phyloP scores from a whole-genome alignment of 495 filamentous ascomycete species.

The Extremus antarcticus region DNA sequence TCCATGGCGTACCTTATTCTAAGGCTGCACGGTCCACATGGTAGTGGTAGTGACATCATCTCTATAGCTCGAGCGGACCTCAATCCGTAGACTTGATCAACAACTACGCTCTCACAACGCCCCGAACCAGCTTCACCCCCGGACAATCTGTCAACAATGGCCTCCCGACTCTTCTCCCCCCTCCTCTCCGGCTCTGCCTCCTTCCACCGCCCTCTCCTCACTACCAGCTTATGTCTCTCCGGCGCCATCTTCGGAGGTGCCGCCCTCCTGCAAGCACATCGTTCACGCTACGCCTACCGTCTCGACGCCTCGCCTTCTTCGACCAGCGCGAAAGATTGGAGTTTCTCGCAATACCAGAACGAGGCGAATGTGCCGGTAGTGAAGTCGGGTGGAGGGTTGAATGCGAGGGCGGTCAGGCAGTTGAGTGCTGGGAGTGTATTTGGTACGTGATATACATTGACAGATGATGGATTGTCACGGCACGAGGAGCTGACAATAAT shows the following conservation, averaged over 20 bases:
- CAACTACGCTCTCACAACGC: no score
- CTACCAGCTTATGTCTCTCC: constrained; percentile 15
- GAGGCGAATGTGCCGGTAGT: constrained; percentile 22
- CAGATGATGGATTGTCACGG: background rate
- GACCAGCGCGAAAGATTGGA: constrained; percentile 19
- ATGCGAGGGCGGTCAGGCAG: constrained; percentile 21
- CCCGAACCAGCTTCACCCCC: background rate
- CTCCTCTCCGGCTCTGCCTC: constrained; percentile 16
- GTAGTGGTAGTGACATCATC: background rate
- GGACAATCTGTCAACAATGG: constrained; percentile 11
- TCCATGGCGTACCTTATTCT: background rate
- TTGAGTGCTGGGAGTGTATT: constrained; percentile 25
- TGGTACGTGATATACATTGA: constrained; percentile 12
- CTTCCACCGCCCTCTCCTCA: constrained; percentile 15
- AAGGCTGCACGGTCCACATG: background rate
- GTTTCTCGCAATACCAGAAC: constrained; percentile 22
- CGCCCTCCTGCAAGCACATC: constrained; percentile 7
- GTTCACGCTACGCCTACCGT: constrained; percentile 11
- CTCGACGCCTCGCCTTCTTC: constrained; percentile 15
- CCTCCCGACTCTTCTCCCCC: constrained; percentile 20
- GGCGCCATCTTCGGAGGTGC: constrained; percentile 4
- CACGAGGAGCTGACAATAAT: background rate
- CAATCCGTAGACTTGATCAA: no score
- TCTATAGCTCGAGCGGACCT: background rate
- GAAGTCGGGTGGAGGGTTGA: constrained; percentile 13